Percentiles rank a stretch among this genome's conserved stretches.
These are phyloP conservation scores for Fusarium concolor DNA, from an alignment of 2,329 filamentous ascomycete species.

Conservation along the genomic window DNA sequence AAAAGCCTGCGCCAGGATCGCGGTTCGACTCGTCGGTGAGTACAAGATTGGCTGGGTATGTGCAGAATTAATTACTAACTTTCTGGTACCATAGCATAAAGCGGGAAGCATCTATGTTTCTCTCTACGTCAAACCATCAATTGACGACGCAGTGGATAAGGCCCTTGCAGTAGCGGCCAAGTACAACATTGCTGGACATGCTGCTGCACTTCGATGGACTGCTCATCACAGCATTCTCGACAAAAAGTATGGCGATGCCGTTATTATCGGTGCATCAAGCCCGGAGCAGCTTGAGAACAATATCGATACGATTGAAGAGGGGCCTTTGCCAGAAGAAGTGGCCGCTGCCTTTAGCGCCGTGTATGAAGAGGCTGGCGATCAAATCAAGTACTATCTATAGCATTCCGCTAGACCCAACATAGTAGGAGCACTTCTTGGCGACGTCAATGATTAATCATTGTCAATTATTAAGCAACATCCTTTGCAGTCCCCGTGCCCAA, in stretches of 20 bases:
- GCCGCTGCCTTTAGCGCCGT: constrained; percentile 41
- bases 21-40: constrained; percentile 46
- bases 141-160: constrained; percentile 45
- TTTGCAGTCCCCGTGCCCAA: not conserved
- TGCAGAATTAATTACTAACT: not conserved
- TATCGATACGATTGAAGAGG: constrained; percentile 52
- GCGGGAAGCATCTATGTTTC: constrained; percentile 43
- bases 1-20: constrained; percentile 21
- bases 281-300: constrained; percentile 51
- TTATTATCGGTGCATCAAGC: constrained; percentile 53
- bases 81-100: not conserved
- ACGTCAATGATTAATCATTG: not conserved
- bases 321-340: constrained; percentile 54
- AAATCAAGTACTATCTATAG: constrained; percentile 35
- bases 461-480: not conserved
- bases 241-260: constrained; percentile 48
- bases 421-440: constrained; percentile 31
- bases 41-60: not conserved
- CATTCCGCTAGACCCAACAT: not conserved
- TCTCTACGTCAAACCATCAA: constrained; percentile 46
- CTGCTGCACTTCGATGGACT: constrained; percentile 57
- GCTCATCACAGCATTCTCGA: constrained; percentile 52
- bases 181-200: constrained; percentile 54
- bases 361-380: constrained; percentile 30
- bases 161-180: constrained; percentile 45